These are phyloP conservation scores for Phtheirospermum japonicum DNA, from an alignment of 257 asterid genomes.

Conservation along the genomic window DNA sequence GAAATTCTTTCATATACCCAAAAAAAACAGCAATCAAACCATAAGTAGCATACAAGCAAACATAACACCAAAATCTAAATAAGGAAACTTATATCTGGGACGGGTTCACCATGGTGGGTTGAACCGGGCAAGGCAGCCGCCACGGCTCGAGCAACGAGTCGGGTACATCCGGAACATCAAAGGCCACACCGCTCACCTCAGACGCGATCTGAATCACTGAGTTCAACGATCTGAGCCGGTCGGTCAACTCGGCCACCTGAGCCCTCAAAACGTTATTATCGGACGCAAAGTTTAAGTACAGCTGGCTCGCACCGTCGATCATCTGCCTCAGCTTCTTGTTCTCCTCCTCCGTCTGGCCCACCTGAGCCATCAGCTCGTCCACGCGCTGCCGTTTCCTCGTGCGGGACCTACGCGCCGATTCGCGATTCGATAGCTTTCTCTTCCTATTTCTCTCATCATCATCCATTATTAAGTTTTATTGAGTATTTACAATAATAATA, in stretches of 20 bases:
- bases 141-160: slow-evolving; percentile 49
- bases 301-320: neutral
- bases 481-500: neutral
- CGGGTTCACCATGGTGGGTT: neutral
- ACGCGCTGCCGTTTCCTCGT: slow-evolving; percentile 49
- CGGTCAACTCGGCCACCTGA: neutral
- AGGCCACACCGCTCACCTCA: slow-evolving; percentile 30
- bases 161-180: slow-evolving; percentile 30
- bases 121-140: slow-evolving; percentile 49
- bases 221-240: slow-evolving; percentile 42
- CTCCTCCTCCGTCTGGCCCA: slow-evolving; percentile 3
- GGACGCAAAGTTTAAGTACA: neutral
- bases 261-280: slow-evolving; percentile 8
- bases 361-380: neutral
- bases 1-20: too few species aligned
- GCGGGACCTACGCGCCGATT: slow-evolving; percentile 5
- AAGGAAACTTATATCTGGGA: neutral
- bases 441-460: neutral
- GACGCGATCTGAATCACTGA: slow-evolving; percentile 38
- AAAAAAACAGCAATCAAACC: too few species aligned
- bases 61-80: neutral
- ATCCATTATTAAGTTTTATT: neutral
- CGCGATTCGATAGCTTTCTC: slow-evolving; percentile 1
- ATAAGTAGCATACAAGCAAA: neutral
- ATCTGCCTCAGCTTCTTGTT: neutral